phyloP scores from a whole-genome alignment of 805 yeast species.

The Kazachstania martiniae region DNA sequence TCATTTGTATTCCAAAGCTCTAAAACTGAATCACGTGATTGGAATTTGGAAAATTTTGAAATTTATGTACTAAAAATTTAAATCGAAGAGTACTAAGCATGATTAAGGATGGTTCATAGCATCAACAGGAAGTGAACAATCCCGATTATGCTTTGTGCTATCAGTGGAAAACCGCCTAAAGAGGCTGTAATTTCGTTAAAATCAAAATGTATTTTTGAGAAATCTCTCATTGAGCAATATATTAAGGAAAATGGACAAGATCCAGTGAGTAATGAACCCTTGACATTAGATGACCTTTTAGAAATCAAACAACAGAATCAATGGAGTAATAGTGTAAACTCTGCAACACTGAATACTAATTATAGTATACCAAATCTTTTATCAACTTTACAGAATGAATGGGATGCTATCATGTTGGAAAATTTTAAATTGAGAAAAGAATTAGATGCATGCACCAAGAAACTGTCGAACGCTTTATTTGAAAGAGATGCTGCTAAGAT shows the following conservation, averaged over 20 bases:
- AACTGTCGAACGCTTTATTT: slow-evolving; percentile 66
- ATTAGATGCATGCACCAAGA: slow-evolving; percentile 52
- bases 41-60: too few species aligned
- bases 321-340: slow-evolving; percentile 21
- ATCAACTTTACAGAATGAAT: slow-evolving; percentile 71
- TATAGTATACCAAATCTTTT: slow-evolving; percentile 60
- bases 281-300: slow-evolving; percentile 49
- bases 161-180: slow-evolving; percentile 63
- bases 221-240: slow-evolving; percentile 46
- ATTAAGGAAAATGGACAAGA: slow-evolving; percentile 57
- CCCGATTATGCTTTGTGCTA: slow-evolving; percentile 28
- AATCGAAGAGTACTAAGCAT: too few species aligned
- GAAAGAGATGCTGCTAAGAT: slow-evolving; percentile 85
- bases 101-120: too few species aligned
- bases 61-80: too few species aligned
- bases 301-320: slow-evolving; percentile 27
- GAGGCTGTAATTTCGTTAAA: slow-evolving; percentile 68
- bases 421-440: slow-evolving; percentile 67
- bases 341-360: slow-evolving; percentile 37
- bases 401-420: slow-evolving; percentile 82
- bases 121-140: too few species aligned
- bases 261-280: slow-evolving; percentile 60
- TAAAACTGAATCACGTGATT: too few species aligned
- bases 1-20: too few species aligned
- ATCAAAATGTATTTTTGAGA: slow-evolving; percentile 65